phyloP scores from a whole-genome alignment of 768 basidiomycete species.

The Strobilomyces echinocephalus region DNA sequence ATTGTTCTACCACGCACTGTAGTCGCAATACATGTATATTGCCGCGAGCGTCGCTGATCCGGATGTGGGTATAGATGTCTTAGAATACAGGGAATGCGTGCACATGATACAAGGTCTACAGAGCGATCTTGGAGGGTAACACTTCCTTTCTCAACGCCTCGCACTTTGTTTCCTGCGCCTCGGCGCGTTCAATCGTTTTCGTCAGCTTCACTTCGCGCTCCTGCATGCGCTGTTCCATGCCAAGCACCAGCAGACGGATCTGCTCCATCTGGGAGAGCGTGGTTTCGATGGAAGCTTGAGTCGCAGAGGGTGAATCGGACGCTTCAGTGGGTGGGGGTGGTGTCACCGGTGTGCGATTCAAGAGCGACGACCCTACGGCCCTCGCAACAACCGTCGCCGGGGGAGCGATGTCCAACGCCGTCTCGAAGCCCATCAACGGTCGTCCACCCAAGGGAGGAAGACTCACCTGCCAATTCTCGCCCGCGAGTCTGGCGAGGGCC shows the following conservation, averaged over 20 bases:
- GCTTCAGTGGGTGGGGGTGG: slow-evolving; percentile 15
- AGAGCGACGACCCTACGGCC: slow-evolving; percentile 25
- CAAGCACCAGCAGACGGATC: slow-evolving; percentile 60
- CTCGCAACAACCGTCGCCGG: slow-evolving; percentile 28
- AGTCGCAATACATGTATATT: slow-evolving; percentile 30
- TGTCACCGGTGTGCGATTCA: slow-evolving; percentile 21
- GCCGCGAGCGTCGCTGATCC: slow-evolving; percentile 14
- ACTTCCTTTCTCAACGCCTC: slow-evolving; percentile 45
- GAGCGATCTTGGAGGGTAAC: slow-evolving; percentile 18
- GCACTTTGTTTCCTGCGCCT: slow-evolving; percentile 51
- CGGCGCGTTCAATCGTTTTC: slow-evolving; percentile 58
- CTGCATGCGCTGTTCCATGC: slow-evolving; percentile 71
- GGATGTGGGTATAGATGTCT: slow-evolving; percentile 13
- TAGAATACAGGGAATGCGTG: slow-evolving; percentile 22
- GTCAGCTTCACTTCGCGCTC: slow-evolving; percentile 55
- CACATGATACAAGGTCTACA: slow-evolving; percentile 5
- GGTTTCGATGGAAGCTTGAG: slow-evolving; percentile 33
- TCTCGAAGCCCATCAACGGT: background rate
- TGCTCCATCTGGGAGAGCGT: slow-evolving; percentile 63
- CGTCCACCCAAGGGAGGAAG: background rate
- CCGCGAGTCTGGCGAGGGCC: slow-evolving; percentile 63
- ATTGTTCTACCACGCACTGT: slow-evolving; percentile 26
- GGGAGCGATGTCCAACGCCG: slow-evolving; percentile 35
- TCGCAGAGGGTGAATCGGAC: slow-evolving; percentile 9
- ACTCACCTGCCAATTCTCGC: slow-evolving; percentile 79